Conservation (phyloP, 2,329 filamentous ascomycete genomes). For the Teratosphaeria destructans region DNA sequence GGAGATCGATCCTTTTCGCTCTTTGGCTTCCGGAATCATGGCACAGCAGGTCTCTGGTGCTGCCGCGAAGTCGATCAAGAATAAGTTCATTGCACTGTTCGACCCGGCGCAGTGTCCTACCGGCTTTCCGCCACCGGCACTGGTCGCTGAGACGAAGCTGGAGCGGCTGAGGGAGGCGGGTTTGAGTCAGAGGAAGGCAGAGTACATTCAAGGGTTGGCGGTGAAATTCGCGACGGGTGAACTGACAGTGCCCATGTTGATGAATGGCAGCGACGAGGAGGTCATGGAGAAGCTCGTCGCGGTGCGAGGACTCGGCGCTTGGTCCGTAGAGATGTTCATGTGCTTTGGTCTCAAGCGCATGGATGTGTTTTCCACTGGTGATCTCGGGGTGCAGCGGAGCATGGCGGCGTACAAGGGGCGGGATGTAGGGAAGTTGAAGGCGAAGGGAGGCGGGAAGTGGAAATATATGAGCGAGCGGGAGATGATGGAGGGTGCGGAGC, state of each 20-base stretch:
- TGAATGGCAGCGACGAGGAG: conserved; percentile 73
- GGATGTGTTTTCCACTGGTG: conserved; percentile 87
- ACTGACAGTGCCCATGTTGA: conserved; percentile 63
- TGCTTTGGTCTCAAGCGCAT: conserved; percentile 88
- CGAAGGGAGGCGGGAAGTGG: conserved; percentile 74
- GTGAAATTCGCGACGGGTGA: conserved; percentile 69
- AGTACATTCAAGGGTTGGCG: conserved; percentile 82
- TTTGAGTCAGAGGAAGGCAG: conserved; percentile 86
- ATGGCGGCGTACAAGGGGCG: conserved; percentile 80
- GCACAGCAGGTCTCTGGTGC: conserved; percentile 93
- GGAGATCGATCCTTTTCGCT: conserved; percentile 77
- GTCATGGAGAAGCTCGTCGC: conserved; percentile 72
- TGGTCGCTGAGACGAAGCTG: conserved; percentile 56
- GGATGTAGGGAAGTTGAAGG: conserved; percentile 75
- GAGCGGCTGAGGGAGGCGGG: conserved; percentile 70
- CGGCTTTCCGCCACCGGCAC: conserved; percentile 63
- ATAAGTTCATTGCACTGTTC: conserved; percentile 72
- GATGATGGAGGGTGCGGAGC: conserved; percentile 72
- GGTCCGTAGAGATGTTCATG: conserved; percentile 98
- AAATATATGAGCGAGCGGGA: conserved; percentile 96
- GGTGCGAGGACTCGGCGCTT: conserved; percentile 75
- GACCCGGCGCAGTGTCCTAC: conserved; percentile 18
- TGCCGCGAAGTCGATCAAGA: conserved; percentile 80
- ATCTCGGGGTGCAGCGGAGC: conserved; percentile 87
- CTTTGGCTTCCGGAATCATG: conserved; percentile 77